Evolutionary conservation across 2,329 filamentous ascomycete species (phyloP), one percentile per base, ranked within the genome.

Genomic region (Aspergillus sergii): DNA sequence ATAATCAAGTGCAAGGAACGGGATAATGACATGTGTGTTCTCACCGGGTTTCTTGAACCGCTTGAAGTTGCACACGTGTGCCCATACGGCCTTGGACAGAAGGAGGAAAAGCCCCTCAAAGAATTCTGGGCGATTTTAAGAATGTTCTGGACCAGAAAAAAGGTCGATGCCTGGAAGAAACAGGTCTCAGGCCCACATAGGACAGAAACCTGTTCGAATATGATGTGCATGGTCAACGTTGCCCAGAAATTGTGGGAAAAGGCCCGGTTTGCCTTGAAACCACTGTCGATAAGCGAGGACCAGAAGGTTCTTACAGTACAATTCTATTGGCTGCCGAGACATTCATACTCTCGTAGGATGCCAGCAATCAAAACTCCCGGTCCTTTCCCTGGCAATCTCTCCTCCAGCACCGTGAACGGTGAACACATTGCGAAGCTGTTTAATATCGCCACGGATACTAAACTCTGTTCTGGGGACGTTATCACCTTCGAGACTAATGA

Each of bases 61-160:
- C 23, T 54, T 7, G 16, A 59, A 45, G 23, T 43, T 6, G 55
- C 55, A 1, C 55, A 57, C 12, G 21, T 57, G 0, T 32, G 1
- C 1, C 30, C 55, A 3, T 57, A 12, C 19, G 4, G 19, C n/a
- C 2, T 57, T 1, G 26, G 12, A 0, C 10, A 14, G 4, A n/a
- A 4, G 14, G 3, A 3, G 2, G 0, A 19, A 43, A 7, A 14
- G 2, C 2, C 12, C 28, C 19, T 14, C 0, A 11, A 23, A 2
- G 21, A 10, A 0, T 57, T 57, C 21, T 57, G 55, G 36, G 0
- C 0, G 0, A 12, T 10, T 19, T n/a, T 57, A 16, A 7, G 2
- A 3, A 0, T 16, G 3, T 57, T 26, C 23, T 57, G 55, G 55
- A 3, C 3, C 7, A 0, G 23, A 3, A 23, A 45, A 10, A 26